Evolutionary conservation across 2,329 filamentous ascomycete genomes (phyloP).

Genomic region (Leptographium radiaticola): DNA sequence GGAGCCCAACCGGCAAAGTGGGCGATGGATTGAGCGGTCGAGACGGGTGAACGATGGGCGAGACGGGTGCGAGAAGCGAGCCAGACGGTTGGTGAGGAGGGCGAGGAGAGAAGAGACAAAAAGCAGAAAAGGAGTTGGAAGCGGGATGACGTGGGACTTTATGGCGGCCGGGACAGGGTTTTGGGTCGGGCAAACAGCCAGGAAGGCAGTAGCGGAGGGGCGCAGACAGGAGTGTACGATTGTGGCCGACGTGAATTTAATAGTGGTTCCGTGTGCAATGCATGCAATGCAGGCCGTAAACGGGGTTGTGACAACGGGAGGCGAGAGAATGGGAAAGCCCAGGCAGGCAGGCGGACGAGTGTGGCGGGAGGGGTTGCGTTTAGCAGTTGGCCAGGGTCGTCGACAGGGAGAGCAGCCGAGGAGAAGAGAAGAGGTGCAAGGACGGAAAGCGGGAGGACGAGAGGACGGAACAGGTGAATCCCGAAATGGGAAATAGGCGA

Average conservation of each 20-base stretch:
- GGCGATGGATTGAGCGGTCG: not conserved
- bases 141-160: not conserved
- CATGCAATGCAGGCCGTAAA: not conserved
- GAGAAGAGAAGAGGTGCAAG: too few species aligned
- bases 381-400: not conserved
- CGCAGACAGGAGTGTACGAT: not conserved
- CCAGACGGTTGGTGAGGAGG: not conserved
- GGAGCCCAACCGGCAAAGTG: not conserved
- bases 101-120: not conserved
- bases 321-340: too few species aligned
- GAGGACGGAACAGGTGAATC: too few species aligned
- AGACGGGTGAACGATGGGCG: not conserved
- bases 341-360: not conserved
- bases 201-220: not conserved
- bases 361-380: not conserved
- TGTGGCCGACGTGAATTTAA: not conserved
- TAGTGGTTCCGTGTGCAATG: not conserved
- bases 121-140: not conserved
- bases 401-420: slow-evolving; percentile 3
- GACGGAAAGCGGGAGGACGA: too few species aligned
- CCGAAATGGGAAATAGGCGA: too few species aligned
- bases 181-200: slow-evolving; percentile 1
- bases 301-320: too few species aligned
- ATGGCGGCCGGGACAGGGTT: not conserved
- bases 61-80: not conserved